Evolutionary conservation across 2,329 filamentous ascomycete genomes (phyloP).

Genomic region (Scedosporium aurantiacum): DNA sequence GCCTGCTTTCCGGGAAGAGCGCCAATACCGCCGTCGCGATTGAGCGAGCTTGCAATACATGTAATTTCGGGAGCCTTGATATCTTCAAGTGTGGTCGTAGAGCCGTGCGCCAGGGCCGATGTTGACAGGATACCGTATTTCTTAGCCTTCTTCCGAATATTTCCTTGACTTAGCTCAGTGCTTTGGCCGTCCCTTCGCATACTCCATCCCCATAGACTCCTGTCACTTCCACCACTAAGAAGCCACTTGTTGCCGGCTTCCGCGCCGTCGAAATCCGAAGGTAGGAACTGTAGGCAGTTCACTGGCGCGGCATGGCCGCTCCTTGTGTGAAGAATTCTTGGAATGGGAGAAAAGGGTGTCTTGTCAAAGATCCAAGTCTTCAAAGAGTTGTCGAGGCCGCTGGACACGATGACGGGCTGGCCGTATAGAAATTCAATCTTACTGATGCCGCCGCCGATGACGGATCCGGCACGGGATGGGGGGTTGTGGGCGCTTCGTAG

Average conservation of each 20-base stretch:
- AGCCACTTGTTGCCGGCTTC: conserved; percentile 90
- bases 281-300: conserved; percentile 72
- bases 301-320: conserved; percentile 84
- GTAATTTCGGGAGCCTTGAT: conserved; percentile 89
- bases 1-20: conserved; percentile 65
- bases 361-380: conserved; percentile 97
- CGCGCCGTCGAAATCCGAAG: conserved; percentile 77
- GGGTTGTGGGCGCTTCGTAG: conserved; percentile 81
- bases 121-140: conserved; percentile 64
- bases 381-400: conserved; percentile 83
- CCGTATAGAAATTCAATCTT: conserved; percentile 82
- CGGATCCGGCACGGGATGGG: conserved; percentile 41
- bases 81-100: conserved; percentile 55
- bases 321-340: conserved; percentile 72
- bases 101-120: conserved; percentile 44
- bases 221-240: conserved; percentile 76
- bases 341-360: conserved; percentile 76
- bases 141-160: conserved; percentile 77
- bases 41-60: conserved; percentile 80
- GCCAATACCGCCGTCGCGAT: conserved; percentile 89
- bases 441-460: conserved; percentile 67
- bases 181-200: conserved; percentile 89
- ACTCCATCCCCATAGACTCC: conserved; percentile 94
- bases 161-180: conserved; percentile 83
- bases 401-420: conserved; percentile 82